Percentiles rank a stretch among this genome's conserved stretches.
Conservation (phyloP, 768 basidiomycete genomes). For the Steccherinum ochraceum region DNA sequence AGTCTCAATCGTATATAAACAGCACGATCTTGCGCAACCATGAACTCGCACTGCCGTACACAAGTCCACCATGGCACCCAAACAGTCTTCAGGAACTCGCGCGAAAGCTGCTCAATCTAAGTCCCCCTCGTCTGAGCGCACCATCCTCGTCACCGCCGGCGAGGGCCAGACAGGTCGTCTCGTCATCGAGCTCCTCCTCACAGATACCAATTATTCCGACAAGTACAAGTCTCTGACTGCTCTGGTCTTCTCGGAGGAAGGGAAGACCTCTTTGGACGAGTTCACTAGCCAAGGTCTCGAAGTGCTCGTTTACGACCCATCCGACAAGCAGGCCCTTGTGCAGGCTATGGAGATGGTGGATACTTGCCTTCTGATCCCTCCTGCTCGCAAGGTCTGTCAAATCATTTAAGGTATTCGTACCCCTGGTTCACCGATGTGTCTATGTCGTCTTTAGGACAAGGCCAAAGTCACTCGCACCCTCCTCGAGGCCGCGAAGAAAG, state of each 20-base stretch:
- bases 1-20: too few relatives aligned
- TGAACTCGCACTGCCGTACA: too few relatives aligned
- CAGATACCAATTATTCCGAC: slow-evolving; percentile 15
- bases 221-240: slow-evolving; percentile 17
- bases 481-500: slow-evolving; percentile 17
- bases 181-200: slow-evolving; percentile 22
- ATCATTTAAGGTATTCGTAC: too few relatives aligned
- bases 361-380: slow-evolving; percentile 21
- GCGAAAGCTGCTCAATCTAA: background rate
- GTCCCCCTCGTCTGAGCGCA: slow-evolving; percentile 11
- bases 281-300: slow-evolving; percentile 8
- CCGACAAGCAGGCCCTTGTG: slow-evolving; percentile 12
- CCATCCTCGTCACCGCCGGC: slow-evolving; percentile 23
- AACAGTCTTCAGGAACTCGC: too few relatives aligned
- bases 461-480: slow-evolving; percentile 16
- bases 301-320: slow-evolving; percentile 16
- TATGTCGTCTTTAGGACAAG: slow-evolving; percentile 21
- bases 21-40: too few relatives aligned
- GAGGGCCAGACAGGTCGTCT: slow-evolving; percentile 26
- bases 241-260: slow-evolving; percentile 16
- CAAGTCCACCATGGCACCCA: slow-evolving; percentile 11
- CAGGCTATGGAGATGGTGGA: slow-evolving; percentile 15
- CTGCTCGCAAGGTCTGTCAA: slow-evolving; percentile 15
- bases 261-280: slow-evolving; percentile 12
- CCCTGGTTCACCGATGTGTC: background rate